A percentile compares a stretch with the other conserved stretches of the same genome.
phyloP scores from a whole-genome alignment of 2,329 filamentous ascomycete species.

The Fusarium sp. region DNA sequence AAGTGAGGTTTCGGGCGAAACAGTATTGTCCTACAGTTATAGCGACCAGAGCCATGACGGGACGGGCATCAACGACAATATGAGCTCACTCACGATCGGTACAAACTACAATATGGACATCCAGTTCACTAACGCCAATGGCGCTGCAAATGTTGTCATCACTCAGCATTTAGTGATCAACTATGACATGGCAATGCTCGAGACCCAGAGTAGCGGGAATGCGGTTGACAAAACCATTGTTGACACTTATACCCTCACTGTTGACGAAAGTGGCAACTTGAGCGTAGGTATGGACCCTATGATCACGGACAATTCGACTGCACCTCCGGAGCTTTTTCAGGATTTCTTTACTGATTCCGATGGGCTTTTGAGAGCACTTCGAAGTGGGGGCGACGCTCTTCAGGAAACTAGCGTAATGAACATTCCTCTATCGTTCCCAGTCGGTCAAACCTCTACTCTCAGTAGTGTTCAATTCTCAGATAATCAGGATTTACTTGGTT shows the following conservation, averaged over 20 bases:
- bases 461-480: background rate
- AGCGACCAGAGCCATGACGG: background rate
- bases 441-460: background rate
- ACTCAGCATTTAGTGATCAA: background rate
- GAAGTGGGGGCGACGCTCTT: background rate
- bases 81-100: background rate
- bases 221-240: background rate
- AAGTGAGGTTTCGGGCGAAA: background rate
- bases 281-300: accelerated
- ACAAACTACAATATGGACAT: background rate
- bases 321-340: accelerated
- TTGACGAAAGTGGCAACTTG: background rate
- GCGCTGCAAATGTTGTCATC: accelerated
- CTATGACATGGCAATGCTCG: accelerated
- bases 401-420: accelerated
- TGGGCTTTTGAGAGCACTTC: accelerated
- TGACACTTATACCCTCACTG: background rate
- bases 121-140: background rate
- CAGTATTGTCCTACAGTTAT: background rate
- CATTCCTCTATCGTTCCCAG: background rate
- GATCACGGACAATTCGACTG: background rate
- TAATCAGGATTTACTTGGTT: background rate
- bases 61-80: background rate
- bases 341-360: background rate
- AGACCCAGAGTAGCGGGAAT: accelerated